These are phyloP conservation scores for Lactifluus rugatus DNA, from an alignment of 768 basidiomycete genomes.

Conservation along the genomic window DNA sequence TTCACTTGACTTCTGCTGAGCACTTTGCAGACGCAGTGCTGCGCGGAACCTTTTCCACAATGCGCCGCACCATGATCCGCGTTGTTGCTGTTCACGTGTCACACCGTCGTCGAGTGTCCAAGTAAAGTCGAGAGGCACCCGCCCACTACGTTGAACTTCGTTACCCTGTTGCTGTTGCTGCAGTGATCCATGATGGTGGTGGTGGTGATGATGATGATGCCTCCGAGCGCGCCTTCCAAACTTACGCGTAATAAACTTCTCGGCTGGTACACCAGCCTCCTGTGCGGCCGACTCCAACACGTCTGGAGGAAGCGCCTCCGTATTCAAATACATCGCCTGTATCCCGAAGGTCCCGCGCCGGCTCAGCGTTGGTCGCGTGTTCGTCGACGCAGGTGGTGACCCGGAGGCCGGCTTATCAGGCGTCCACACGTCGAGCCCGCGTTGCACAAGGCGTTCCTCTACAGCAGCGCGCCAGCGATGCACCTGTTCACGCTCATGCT, in stretches of 20 bases:
- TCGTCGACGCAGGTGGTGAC: background rate
- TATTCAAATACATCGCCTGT: constrained; percentile 46
- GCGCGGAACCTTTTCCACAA: constrained; percentile 6
- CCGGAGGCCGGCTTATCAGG: constrained; percentile 20
- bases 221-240: constrained; percentile 7
- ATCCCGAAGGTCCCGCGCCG: constrained; percentile 23
- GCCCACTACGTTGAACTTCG: background rate
- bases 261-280: constrained; percentile 57
- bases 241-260: constrained; percentile 30
- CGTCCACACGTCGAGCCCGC: constrained; percentile 46
- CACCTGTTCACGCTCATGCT: constrained; percentile 36
- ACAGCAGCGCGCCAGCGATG: constrained; percentile 51
- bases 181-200: background rate
- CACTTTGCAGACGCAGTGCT: background rate
- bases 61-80: background rate
- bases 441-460: constrained; percentile 49
- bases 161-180: background rate
- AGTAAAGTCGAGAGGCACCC: constrained; percentile 6
- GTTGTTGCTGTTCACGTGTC: background rate
- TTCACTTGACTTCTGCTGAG: background rate
- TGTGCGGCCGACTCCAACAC: constrained; percentile 54
- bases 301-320: constrained; percentile 44
- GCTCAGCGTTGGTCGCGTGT: constrained; percentile 7
- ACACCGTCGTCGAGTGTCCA: constrained; percentile 9
- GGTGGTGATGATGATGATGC: background rate